phyloP scores from a whole-genome alignment of 176 grass and related monocot species.

The Leersia perrieri region DNA sequence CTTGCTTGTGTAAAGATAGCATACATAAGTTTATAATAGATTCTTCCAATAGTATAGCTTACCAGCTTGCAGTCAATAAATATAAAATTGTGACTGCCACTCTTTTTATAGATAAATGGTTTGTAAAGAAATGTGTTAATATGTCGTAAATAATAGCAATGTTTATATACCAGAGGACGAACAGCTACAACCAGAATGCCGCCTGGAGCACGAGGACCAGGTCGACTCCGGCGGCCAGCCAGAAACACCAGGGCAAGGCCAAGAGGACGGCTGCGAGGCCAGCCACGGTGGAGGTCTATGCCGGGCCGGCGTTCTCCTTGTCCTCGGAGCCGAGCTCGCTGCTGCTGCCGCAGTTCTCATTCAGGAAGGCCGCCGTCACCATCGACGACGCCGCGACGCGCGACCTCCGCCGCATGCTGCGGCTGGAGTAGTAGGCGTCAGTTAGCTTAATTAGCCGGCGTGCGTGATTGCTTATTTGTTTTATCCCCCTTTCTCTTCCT shows the following conservation, averaged over 20 bases:
- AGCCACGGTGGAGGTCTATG: conserved; percentile 38
- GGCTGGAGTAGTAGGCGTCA: conserved; percentile 18
- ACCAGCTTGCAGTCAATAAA: no score
- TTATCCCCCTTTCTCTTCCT: no score
- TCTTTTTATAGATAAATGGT: no score
- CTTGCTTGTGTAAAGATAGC: no score
- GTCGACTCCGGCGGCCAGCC: not conserved
- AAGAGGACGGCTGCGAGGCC: not conserved
- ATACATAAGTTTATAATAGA: no score
- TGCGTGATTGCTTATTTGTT: not conserved
- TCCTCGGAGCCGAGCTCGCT: conserved; percentile 56
- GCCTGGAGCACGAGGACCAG: not conserved
- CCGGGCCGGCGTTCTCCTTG: conserved; percentile 52
- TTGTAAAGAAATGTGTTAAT: no score
- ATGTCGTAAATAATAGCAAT: no score
- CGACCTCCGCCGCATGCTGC: conserved; percentile 45
- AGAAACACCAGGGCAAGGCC: not conserved
- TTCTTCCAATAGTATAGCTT: no score
- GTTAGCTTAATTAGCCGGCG: not conserved
- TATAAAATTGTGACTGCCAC: no score
- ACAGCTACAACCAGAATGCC: not conserved
- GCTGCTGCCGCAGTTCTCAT: conserved; percentile 50
- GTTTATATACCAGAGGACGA: conserved; percentile 11
- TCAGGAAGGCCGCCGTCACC: not conserved
- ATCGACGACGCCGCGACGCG: conserved; percentile 21